Percentiles rank a stretch among this genome's conserved stretches.
Evolutionary conservation across 2,329 filamentous ascomycete species (phyloP).

Genomic region (Alternaria panax): DNA sequence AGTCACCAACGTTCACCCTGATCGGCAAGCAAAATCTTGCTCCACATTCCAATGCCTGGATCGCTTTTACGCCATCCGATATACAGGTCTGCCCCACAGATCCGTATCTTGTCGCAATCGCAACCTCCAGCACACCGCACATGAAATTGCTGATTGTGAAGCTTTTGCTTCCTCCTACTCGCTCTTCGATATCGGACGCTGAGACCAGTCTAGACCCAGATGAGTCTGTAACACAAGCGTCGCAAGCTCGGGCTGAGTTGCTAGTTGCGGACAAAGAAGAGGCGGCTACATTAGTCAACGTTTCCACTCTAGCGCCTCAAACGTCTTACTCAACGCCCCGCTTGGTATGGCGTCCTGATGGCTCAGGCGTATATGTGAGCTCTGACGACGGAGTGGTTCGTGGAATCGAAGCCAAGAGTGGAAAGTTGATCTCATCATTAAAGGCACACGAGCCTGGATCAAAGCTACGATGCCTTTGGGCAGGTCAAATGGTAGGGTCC

Average conservation of each 20-base stretch:
- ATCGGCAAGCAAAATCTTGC: constrained; percentile 67
- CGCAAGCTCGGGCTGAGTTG: constrained; percentile 60
- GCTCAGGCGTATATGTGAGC: constrained; percentile 69
- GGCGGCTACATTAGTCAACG: constrained; percentile 66
- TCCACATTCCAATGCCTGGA: constrained; percentile 69
- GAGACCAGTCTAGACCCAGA: constrained; percentile 10
- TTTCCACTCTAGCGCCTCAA: constrained; percentile 68
- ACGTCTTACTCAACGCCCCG: constrained; percentile 67
- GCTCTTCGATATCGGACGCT: constrained; percentile 7
- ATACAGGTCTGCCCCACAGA: constrained; percentile 64
- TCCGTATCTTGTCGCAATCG: constrained; percentile 63
- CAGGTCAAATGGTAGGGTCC: constrained; percentile 53
- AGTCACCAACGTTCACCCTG: constrained; percentile 36
- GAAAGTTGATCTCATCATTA: constrained; percentile 62
- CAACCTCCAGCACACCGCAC: constrained; percentile 66
- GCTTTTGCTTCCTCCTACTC: constrained; percentile 59
- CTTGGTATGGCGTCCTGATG: constrained; percentile 68
- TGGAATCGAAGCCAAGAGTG: constrained; percentile 65
- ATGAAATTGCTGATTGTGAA: constrained; percentile 69
- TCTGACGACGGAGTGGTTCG: constrained; percentile 69
- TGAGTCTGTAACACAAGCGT: constrained; percentile 55
- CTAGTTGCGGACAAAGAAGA: constrained; percentile 64
- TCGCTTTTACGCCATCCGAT: constrained; percentile 67
- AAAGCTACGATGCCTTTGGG: constrained; percentile 67
- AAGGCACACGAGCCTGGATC: constrained; percentile 64